Evolutionary conservation across 2,329 filamentous ascomycete species (phyloP), one percentile per base, ranked within the genome.

Genomic region (Sarocladiaceae sp.): DNA sequence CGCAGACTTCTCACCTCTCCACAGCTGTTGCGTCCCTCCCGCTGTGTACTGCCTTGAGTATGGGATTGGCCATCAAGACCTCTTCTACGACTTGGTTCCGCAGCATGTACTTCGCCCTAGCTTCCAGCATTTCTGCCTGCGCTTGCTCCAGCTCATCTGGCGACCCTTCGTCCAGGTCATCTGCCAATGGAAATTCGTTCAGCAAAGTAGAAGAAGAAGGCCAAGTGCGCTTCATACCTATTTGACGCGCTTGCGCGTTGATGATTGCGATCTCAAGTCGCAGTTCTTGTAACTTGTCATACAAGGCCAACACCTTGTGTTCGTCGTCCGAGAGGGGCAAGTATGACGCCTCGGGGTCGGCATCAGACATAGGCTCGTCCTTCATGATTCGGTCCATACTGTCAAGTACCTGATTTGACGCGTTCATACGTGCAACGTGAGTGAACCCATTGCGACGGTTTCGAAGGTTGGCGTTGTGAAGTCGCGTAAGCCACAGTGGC

Each of bases 11-110:
- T 47, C 11, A 87, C 86, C 80, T 77, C 64, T 93, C 86, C 43
- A 82, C 70, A 34, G 78, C 76, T 2, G 79, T 77, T 15, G 79
- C 75, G 48, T 78, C 73, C 11, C 75, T 76, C 33, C 80, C 80
- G 48, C 76, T 69, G 59, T 94, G 86, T 31, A 91, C 80, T 6
- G 88, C 83, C 56, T 85, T 87, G 46, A 94, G 68, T 32, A 86
- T 80, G 6, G 88, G 87, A 54, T 88, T 83, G 46, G 82, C 81
- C 53, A 80, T 78, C 51, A 93, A 64, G 44, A 87, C 79, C 37
- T 74, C 80, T 49, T 85, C 79, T 18, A 82, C 70, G 18, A 86
- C 80, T 48, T 80, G 80, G 58, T 83, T 83, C 50, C 80, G 80
- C 45, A 91, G 70, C 32, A 79, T 73, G 61, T 87, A 86, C 47